Conservation (phyloP, 306 rosid species). For the Citrullus colocynthis region DNA sequence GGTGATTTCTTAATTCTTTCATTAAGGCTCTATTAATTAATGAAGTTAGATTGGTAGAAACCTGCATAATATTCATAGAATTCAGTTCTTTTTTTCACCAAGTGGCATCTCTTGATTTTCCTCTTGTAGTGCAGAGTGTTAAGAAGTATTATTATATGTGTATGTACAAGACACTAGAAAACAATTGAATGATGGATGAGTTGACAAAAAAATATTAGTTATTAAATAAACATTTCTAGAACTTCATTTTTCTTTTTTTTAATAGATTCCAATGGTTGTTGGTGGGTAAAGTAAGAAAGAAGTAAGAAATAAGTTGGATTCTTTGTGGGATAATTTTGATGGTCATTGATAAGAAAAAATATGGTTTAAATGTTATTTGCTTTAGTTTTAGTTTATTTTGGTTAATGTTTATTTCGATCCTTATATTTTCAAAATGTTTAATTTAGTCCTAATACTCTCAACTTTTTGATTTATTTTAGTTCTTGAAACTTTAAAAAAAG, state of each 20-base stretch:
- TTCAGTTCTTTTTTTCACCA: background rate
- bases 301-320: background rate
- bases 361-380: too few relatives aligned
- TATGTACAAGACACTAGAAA: background rate
- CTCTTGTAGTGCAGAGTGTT: background rate
- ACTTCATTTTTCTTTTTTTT: background rate
- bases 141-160: background rate
- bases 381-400: too few relatives aligned
- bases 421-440: too few relatives aligned
- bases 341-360: too few relatives aligned
- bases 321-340: background rate
- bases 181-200: background rate
- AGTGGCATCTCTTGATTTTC: background rate
- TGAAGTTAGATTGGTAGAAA: background rate
- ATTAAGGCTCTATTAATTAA: background rate
- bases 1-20: background rate
- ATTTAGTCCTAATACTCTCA: too few relatives aligned
- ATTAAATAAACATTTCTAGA: background rate
- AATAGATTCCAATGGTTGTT: background rate
- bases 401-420: too few relatives aligned
- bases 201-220: background rate
- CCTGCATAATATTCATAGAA: background rate
- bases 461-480: too few relatives aligned
- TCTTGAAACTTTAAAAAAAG: too few relatives aligned
- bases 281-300: background rate